Base-by-base conservation (phyloP, 2,329 filamentous ascomycete species). In the Chaetoscypha palmicola region DNA sequence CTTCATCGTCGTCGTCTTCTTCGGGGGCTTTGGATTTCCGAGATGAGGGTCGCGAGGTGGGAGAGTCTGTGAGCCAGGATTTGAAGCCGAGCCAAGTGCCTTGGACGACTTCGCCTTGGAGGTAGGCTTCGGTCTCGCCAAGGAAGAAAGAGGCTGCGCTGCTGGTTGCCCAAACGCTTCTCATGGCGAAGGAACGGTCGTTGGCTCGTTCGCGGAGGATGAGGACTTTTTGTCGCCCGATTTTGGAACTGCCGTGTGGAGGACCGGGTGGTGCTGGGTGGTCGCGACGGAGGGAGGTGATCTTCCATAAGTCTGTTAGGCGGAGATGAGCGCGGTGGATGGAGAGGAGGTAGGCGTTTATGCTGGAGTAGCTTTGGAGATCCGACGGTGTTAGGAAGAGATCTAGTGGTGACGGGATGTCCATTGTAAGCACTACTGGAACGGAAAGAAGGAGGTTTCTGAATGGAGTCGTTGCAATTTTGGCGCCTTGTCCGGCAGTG, bases 91-190 rank as follows among this genome's bases (percentile, higher is more conserved):
- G 76, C 79, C 89, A 96, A 1, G 87, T 81, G 23, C 81, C 81
- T 47, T 81, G 78, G 11, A 96, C 82, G 5, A 97, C 82, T 59
- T 95, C 89, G 1, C 86, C 87, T 62, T 96, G 91, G 34, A 97
- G 79, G 57, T 94, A 97, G 2, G 80, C 80, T 53, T 91, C 85
- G 11, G 87, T 83, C 61, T 96, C 90, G 0, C 86, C 87, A 3
- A 97, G 71, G 54, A 97, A 85, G 66, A 95, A 96, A 3, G 94
- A 77, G 1, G 87, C 83, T 2, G 89, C 86, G 58, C 86, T 89
- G 54, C 85, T 83, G 0, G 87, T 94, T 0, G 89, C 91, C 92
- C 92, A 98, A 1, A 91, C 77, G 50, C 81, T 83, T 12, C 92
- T 79, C 73, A 94, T 84, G 0, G 77, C 74, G 24, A 73, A 71